Percentiles rank a stretch among this genome's conserved stretches.
These are phyloP conservation scores for Pichia sp. DNA, from an alignment of 1,139 yeast species.

Conservation along the genomic window DNA sequence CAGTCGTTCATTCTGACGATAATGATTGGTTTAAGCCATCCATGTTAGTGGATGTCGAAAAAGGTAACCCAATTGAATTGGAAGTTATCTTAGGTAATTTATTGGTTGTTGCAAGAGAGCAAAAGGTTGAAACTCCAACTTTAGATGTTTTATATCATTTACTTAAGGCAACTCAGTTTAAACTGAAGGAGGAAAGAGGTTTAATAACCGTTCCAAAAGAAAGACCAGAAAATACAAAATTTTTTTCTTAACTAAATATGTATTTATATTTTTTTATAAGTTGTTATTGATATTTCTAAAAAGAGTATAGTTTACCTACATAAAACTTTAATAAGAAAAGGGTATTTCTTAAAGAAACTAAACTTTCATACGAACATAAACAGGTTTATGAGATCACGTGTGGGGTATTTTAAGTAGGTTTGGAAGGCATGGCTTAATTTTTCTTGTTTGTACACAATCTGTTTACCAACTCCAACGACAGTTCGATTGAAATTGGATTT, in stretches of 20 bases:
- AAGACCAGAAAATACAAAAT: conserved; percentile 19
- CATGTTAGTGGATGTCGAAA: conserved; percentile 49
- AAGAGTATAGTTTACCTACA: no score
- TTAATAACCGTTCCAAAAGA: conserved; percentile 28
- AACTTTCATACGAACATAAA: no score
- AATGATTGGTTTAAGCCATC: conserved; percentile 51
- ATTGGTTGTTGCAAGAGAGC: conserved; percentile 39
- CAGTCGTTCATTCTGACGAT: conserved; percentile 44
- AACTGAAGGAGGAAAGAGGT: conserved; percentile 37
- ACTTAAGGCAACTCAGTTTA: conserved; percentile 37
- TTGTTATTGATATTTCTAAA: no score
- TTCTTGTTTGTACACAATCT: no score
- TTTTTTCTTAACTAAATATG: background rate
- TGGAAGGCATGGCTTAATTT: no score
- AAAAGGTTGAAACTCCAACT: conserved; percentile 42
- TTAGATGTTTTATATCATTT: conserved; percentile 36
- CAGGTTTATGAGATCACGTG: no score
- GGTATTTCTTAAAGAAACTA: no score
- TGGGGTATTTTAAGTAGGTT: no score
- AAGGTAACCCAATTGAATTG: conserved; percentile 48
- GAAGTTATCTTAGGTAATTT: conserved; percentile 54
- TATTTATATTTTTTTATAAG: background rate
- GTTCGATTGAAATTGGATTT: no score
- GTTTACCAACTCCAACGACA: no score
- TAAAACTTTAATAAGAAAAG: no score